Percentiles rank a stretch among this genome's conserved stretches.
phyloP scores from a whole-genome alignment of 1,284 basidiomycete genomes.

The Violaceomyces palustris region DNA sequence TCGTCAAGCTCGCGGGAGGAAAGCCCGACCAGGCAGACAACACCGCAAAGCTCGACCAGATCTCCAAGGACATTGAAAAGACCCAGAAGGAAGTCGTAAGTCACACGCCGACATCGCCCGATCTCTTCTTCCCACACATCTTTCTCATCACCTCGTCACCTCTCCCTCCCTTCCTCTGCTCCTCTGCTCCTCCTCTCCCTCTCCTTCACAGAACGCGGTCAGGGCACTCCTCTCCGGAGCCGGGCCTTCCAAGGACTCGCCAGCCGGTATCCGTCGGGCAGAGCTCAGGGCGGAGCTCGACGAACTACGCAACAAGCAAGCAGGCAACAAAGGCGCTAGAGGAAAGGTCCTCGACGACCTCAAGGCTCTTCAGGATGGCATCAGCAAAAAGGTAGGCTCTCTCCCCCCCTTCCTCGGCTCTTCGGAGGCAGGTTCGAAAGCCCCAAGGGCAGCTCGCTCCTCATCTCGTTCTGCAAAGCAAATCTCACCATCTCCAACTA shows the following conservation, averaged over 20 bases:
- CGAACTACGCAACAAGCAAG: constrained; percentile 71
- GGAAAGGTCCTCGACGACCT: constrained; percentile 77
- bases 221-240: constrained; percentile 61
- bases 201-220: constrained; percentile 62
- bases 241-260: constrained; percentile 41
- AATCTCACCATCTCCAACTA: background rate
- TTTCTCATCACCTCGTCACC: background rate
- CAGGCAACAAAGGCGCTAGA: constrained; percentile 70
- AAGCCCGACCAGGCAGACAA: constrained; percentile 45
- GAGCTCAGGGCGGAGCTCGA: constrained; percentile 79
- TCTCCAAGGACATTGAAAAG: constrained; percentile 43
- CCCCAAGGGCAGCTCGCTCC: no score
- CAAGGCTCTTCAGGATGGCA: constrained; percentile 71
- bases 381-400: constrained; percentile 87
- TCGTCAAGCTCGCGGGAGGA: constrained; percentile 46
- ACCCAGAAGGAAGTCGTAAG: constrained; percentile 41
- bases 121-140: background rate
- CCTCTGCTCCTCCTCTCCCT: background rate
- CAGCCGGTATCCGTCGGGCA: constrained; percentile 67
- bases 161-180: background rate
- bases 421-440: no score
- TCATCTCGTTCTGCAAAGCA: background rate
- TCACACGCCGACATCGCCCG: background rate
- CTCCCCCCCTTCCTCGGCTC: background rate
- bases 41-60: constrained; percentile 44